These are phyloP conservation scores for Xylariaceae sp. DNA, from an alignment of 2,329 filamentous ascomycete genomes.

Conservation along the genomic window DNA sequence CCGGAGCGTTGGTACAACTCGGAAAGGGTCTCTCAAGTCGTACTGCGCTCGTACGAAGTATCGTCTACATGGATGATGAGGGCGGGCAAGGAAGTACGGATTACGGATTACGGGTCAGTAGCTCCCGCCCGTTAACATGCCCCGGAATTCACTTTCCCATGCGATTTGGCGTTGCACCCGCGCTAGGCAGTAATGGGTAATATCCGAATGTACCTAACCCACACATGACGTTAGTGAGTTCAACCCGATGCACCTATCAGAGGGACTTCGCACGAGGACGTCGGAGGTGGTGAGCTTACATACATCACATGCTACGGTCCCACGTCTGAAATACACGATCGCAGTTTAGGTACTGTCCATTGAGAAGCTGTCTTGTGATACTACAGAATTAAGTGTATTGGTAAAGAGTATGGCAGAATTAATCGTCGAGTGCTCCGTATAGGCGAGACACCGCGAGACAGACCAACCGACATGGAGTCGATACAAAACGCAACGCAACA, in stretches of 20 bases:
- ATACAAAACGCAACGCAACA: slow-evolving; percentile 1
- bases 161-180: background rate
- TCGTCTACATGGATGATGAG: no score
- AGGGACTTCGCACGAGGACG: no score
- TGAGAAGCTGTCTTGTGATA: background rate
- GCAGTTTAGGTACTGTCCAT: no score
- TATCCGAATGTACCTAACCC: no score
- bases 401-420: background rate
- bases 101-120: no score
- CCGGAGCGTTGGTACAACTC: background rate
- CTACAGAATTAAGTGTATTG: background rate
- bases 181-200: background rate
- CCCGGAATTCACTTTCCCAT: background rate
- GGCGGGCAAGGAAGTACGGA: no score
- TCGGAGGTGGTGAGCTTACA: no score
- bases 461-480: background rate
- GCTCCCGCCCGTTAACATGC: no score
- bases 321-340: background rate
- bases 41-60: no score
- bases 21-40: no score
- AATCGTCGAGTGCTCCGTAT: background rate
- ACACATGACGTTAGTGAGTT: no score
- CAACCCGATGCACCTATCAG: no score
- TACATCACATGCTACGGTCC: background rate
- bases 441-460: background rate